A percentile compares a stretch with the other conserved stretches of the same genome.
phyloP scores from a whole-genome alignment of 345 rosid genomes.

The Brassica rapa region DNA sequence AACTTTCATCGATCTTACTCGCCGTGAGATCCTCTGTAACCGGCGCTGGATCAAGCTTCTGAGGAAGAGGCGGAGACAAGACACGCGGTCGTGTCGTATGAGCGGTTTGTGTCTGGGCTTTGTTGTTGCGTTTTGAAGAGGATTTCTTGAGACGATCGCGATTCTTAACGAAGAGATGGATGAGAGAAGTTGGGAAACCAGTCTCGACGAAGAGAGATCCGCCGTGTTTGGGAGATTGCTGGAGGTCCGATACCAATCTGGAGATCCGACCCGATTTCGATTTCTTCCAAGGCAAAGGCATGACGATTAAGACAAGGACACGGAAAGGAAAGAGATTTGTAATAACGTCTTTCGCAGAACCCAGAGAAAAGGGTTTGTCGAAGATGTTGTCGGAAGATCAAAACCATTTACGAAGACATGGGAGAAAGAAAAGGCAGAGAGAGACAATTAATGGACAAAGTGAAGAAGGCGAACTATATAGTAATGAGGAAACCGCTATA shows the following conservation, averaged over 20 bases:
- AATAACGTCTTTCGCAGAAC: conserved; percentile 26
- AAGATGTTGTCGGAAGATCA: conserved; percentile 28
- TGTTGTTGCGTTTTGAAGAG: conserved; percentile 39
- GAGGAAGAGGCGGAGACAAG: conserved; percentile 18
- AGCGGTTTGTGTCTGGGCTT: background rate
- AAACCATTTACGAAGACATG: conserved; percentile 37
- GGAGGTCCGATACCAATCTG: conserved; percentile 69
- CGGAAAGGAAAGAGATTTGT: background rate
- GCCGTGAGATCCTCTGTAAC: background rate
- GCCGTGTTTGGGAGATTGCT: conserved; percentile 60
- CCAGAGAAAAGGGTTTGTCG: conserved; percentile 39
- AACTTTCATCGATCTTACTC: conserved; percentile 14
- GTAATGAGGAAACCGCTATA: conserved; percentile 33
- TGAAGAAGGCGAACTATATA: background rate
- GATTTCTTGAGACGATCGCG: conserved; percentile 62
- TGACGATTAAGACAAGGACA: conserved; percentile 24
- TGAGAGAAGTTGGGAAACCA: conserved; percentile 86
- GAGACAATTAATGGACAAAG: conserved; percentile 17
- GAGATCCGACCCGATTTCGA: conserved; percentile 47
- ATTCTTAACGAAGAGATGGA: conserved; percentile 74
- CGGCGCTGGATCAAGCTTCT: conserved; percentile 9
- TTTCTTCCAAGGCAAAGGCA: conserved; percentile 89
- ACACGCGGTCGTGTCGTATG: conserved; percentile 13
- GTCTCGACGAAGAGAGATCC: conserved; percentile 80
- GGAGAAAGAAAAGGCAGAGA: background rate